Evolutionary conservation across 495 filamentous ascomycete species (phyloP).

Genomic region (Aspergillus steynii): DNA sequence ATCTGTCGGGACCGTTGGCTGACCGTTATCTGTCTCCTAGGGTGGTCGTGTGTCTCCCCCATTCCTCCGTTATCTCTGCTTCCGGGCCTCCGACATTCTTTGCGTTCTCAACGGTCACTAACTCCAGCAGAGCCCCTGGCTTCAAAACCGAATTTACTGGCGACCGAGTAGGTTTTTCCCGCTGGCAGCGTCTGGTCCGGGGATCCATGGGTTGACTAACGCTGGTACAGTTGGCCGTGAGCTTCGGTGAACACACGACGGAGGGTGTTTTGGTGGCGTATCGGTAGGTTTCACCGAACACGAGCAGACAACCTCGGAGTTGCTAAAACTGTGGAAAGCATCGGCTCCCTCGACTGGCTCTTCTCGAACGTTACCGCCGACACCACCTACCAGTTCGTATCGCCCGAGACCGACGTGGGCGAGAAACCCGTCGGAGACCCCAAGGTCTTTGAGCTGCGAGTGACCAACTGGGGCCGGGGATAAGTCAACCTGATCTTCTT

Average conservation of each 20-base stretch:
- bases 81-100: not conserved
- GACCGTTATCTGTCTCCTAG: slow-evolving; percentile 17
- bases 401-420: slow-evolving; percentile 23
- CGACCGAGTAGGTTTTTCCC: slow-evolving; percentile 37
- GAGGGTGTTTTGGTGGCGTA: slow-evolving; percentile 60
- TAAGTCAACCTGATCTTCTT: slow-evolving; percentile 23
- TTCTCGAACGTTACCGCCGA: slow-evolving; percentile 66
- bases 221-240: slow-evolving; percentile 48
- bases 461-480: slow-evolving; percentile 68
- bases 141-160: slow-evolving; percentile 66
- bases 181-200: not conserved
- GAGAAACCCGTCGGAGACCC: slow-evolving; percentile 6
- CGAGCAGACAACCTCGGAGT: not conserved
- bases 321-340: slow-evolving; percentile 28
- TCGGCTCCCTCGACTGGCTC: slow-evolving; percentile 64
- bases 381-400: slow-evolving; percentile 61
- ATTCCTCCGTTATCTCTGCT: not conserved
- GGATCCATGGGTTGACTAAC: not conserved
- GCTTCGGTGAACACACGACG: slow-evolving; percentile 62
- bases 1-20: not conserved
- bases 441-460: slow-evolving; percentile 41
- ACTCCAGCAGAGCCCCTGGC: slow-evolving; percentile 50
- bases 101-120: slow-evolving; percentile 2
- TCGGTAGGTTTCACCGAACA: slow-evolving; percentile 22
- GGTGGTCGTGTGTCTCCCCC: slow-evolving; percentile 38